Base-by-base conservation (phyloP, 352 stramenopile genomes). In the Phytophthora uliginosa region DNA sequence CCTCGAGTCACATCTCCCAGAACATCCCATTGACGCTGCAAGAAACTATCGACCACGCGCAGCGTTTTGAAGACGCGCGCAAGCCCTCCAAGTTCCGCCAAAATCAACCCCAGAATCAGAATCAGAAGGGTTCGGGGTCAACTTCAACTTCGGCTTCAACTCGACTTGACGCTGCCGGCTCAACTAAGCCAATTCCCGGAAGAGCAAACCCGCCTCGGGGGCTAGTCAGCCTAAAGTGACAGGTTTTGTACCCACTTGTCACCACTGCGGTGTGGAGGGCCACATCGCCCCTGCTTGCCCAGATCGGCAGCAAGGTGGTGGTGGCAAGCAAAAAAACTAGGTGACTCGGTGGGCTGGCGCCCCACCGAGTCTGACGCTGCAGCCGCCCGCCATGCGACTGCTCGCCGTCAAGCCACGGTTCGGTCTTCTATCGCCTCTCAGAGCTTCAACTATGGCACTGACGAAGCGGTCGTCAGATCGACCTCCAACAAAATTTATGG, bases 361-460 rank as follows among this genome's bases (percentile, higher is more conserved):
- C 59, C 59, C 28, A 38, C 31, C 59, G 59, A 66, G 47, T 52
- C n/a, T 34, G 48, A 57, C 59, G 59, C 59, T 20, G n/a, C 47
- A 36, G 31, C 59, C 24, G 47, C 51, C 20, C 45, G 47, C 47
- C 59, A 66, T 70, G 1, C 28, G 28, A 40, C 33, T 59, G 28
- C 20, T 26, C 6, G n/a, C 20, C 22, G 63, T 57, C 63, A 59
- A 64, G 22, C 22, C 54, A 70, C 1, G 31, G 28, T 9, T 20
- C 42, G 15, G 31, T 34, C 31, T 55, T 5, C 40, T 8, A 47
- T 7, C 8, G 15, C 22, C 9, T n/a, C 47, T 3, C 26, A 45
- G 18, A 57, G 28, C 31, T 50, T 66, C 20, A 66, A 57, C 5
- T 66, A 56, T 15, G 45, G 59, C 7, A 50, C 42, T 57, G n/a